Evolutionary conservation across 1,284 basidiomycete genomes (phyloP).

Genomic region (Ceratobasidium theobromae): DNA sequence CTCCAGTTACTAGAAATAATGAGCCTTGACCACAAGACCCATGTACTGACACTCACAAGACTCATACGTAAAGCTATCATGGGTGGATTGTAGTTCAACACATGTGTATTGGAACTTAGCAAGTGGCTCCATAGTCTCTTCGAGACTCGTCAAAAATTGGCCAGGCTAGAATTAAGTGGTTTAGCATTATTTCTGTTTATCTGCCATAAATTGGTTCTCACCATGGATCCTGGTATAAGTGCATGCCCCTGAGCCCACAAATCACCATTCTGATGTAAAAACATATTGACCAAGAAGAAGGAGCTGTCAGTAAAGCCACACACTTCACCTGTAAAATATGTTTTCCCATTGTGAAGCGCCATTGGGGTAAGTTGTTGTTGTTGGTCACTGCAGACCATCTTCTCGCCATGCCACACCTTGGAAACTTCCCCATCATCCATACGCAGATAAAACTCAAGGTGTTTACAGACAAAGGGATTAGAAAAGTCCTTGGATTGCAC

Average conservation of each 20-base stretch:
- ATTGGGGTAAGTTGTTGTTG: not conserved
- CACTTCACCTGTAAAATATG: conserved; percentile 2
- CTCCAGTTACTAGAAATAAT: not conserved
- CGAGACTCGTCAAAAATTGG: not conserved
- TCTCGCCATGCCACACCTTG: conserved; percentile 4
- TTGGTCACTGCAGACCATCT: not conserved
- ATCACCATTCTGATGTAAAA: not conserved
- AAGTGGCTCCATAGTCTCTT: not conserved
- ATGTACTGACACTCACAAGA: not conserved
- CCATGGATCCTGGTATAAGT: not conserved
- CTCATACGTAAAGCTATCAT: not conserved
- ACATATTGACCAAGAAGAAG: not conserved
- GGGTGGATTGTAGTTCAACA: not conserved
- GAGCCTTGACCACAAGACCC: not conserved
- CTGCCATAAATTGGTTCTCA: not conserved
- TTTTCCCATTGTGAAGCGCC: not conserved
- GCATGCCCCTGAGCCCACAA: not conserved
- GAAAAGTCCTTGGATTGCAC: not conserved
- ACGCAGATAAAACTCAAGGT: not conserved
- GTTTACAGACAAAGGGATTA: not conserved
- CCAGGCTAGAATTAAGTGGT: no score
- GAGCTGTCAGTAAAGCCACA: not conserved
- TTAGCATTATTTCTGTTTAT: not conserved
- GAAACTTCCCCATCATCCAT: not conserved
- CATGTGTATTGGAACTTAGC: not conserved